Evolutionary conservation across 495 filamentous ascomycete species (phyloP).

Genomic region (Collariella sp.): DNA sequence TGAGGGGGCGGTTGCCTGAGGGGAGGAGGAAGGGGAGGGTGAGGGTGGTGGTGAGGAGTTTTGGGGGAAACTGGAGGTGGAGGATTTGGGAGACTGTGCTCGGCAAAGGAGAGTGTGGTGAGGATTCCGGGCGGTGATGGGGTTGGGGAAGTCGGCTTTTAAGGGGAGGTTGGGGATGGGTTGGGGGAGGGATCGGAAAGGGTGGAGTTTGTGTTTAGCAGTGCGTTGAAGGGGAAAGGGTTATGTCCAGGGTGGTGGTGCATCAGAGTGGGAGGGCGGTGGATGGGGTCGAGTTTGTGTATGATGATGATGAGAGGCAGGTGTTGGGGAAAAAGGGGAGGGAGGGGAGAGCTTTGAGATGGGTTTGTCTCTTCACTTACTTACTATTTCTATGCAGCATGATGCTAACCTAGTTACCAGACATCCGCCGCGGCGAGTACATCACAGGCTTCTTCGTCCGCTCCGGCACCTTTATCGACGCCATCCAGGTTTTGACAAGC

Average conservation of each 20-base stretch:
- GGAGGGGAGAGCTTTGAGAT: slow-evolving; percentile 72
- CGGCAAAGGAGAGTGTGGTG: slow-evolving; percentile 61
- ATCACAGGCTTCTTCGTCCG: slow-evolving; percentile 80
- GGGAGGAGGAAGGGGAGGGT: slow-evolving; percentile 62
- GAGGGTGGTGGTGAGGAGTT: slow-evolving; percentile 64
- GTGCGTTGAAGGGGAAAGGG: slow-evolving; percentile 57
- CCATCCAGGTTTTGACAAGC: slow-evolving; percentile 83
- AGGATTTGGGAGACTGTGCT: slow-evolving; percentile 61
- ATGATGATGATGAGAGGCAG: slow-evolving; percentile 80
- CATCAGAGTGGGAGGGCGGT: slow-evolving; percentile 72
- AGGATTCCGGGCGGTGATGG: slow-evolving; percentile 46
- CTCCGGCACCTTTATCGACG: slow-evolving; percentile 80
- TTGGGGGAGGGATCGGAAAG: slow-evolving; percentile 59
- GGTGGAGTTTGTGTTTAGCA: slow-evolving; percentile 67
- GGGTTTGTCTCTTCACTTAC: slow-evolving; percentile 41
- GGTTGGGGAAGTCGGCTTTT: slow-evolving; percentile 63
- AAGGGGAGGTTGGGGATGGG: slow-evolving; percentile 74
- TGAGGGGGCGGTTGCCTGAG: slow-evolving; percentile 61
- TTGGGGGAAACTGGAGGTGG: slow-evolving; percentile 63
- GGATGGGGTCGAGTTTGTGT: slow-evolving; percentile 86
- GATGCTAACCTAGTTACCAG: slow-evolving; percentile 32
- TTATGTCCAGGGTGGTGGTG: slow-evolving; percentile 65
- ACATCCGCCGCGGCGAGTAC: slow-evolving; percentile 77
- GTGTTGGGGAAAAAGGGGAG: slow-evolving; percentile 73
- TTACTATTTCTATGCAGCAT: background rate